Base-by-base conservation (phyloP, 2,329 filamentous ascomycete species). In the Colletotrichum filicis region DNA sequence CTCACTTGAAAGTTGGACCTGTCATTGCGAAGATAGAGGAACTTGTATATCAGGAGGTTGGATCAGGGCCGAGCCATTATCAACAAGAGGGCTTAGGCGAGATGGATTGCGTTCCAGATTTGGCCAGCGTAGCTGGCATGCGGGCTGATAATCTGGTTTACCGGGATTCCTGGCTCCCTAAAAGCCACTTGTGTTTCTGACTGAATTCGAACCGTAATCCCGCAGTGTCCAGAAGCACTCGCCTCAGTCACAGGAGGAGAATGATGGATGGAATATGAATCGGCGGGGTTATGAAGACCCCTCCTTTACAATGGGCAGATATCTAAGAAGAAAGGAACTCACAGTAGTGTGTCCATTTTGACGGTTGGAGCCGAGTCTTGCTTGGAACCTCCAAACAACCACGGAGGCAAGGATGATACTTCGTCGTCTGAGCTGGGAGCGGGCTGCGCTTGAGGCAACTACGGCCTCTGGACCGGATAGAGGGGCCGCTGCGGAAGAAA, bases 271-370 rank as follows among this genome's bases (percentile, higher is more conserved):
- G 56, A 22, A 9, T 35, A 35, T n/a, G 59, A 42, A 65, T 53
- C 35, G 55, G 49, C 26, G 55, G 35, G 52, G 22, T 37, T 49
- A n/a, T n/a, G 22, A 30, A 32, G 49, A 24, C 37, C 24, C 57
- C 58, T 68, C 66, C n/a, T 64, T 6, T 52, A 24, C 16, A 16
- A 19, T 28, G 3, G 53, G n/a, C 12, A 32, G 52, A 53, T 24
- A 66, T 42, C 37, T 42, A 68, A 22, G 26, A 65, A 69, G 32
- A 55, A 2, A 52, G 11, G 1, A 64, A 78, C 79, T 78, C 74
- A 81, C 79, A 81, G 73, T 68, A 81, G 69, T 32, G 79, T 81
- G 55, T 81, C 79, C 79, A 81, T 81, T 46, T 16, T 57, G 60
- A 24, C 30, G 46, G 49, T 14, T 49, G 16, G 16, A 35, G 11